A percentile compares a stretch with the other conserved stretches of the same genome.
phyloP scores from a whole-genome alignment of 2,329 filamentous ascomycete species.

The Chrysoporthe puriensis region DNA sequence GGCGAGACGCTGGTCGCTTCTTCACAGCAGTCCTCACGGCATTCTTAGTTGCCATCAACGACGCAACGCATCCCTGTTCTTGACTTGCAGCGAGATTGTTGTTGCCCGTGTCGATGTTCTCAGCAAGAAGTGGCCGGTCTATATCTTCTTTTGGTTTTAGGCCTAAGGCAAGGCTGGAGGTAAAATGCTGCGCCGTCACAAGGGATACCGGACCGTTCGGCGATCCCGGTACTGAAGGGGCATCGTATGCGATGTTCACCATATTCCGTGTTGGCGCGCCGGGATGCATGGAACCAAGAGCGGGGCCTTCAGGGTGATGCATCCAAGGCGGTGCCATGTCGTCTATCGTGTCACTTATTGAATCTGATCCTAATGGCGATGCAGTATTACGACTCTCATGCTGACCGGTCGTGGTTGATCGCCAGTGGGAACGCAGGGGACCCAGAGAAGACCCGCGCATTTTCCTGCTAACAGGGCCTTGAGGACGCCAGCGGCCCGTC shows the following conservation, averaged over 20 bases:
- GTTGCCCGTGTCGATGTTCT: background rate
- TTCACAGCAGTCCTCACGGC: background rate
- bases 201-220: background rate
- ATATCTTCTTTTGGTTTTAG: background rate
- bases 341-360: background rate
- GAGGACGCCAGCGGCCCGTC: background rate
- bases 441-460: background rate
- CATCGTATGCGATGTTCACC: background rate
- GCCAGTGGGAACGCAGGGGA: background rate
- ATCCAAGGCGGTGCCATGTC: background rate
- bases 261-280: background rate
- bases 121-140: background rate
- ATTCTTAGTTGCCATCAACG: background rate
- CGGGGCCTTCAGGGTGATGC: background rate
- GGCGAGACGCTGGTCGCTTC: conserved; percentile 5
- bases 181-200: background rate
- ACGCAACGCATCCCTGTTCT: background rate
- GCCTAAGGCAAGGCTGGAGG: background rate
- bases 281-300: background rate
- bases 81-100: background rate
- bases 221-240: background rate
- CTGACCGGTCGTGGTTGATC: background rate
- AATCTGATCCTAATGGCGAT: background rate
- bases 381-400: too few relatives aligned
- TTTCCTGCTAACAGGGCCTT: background rate